Base-by-base conservation (phyloP, 169 alveolate genomes). In the Plasmodium inui region DNA sequence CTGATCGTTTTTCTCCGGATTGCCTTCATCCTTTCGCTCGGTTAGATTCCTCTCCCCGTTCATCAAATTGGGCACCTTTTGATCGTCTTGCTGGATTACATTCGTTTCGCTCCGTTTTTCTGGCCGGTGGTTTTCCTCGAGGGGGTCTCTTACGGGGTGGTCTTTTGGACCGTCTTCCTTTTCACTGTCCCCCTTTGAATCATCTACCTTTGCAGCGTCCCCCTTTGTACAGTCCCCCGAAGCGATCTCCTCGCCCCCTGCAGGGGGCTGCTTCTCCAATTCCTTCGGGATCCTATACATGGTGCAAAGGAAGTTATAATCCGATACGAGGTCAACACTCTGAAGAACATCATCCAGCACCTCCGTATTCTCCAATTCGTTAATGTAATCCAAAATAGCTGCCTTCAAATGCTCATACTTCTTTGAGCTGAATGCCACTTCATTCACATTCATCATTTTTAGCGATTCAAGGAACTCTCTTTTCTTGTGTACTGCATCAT, bases 201-300 rank as follows among this genome's bases (percentile, higher is more conserved):
- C 22, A 3, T 28, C 37, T 9, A 19, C 39, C 10, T 1, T 22
- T 67, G 8, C 71, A 1, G 34, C 37, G 34, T 7, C 55, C 4
- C 32, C 84, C 74, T 22, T 17, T 44, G 34, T 37, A 7, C 44
- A 6, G 44, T n/a, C n/a, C n/a, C n/a, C n/a, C n/a, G n/a, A n/a
- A n/a, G n/a, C n/a, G n/a, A n/a, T n/a, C 46, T 9, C 0, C 50
- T 41, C 55, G 12, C 55, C 8, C 4, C 78, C 22, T n/a, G n/a
- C n/a, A n/a, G 84, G 9, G n/a, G 32, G 5, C 53, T 82, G 22
- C 71, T 26, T 5, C 46, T 22, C 44, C 78, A 32, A n/a, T 41
- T 14, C 53, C 57, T 71, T 53, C 17, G 85, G 93, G 0, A 85
- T 76, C 46, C 84, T 79, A 73, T 89, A 89, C 94, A 89, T 89